Evolutionary conservation across 345 rosid genomes (phyloP).

Genomic region (Laguncularia racemosa): DNA sequence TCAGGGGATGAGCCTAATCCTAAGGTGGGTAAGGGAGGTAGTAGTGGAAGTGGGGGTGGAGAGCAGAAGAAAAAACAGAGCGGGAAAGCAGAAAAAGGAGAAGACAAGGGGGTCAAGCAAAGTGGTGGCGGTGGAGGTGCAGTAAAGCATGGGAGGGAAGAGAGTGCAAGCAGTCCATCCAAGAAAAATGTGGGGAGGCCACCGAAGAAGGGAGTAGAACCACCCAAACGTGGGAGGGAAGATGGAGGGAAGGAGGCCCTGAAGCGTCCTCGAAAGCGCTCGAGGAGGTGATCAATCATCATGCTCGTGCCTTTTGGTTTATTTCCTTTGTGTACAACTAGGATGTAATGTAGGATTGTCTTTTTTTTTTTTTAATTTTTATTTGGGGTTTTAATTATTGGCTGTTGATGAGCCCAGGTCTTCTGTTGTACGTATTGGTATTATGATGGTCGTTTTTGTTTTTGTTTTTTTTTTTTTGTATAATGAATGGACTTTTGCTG

Average conservation of each 20-base stretch:
- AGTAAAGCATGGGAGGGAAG: conserved; percentile 28
- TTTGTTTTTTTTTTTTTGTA: no score
- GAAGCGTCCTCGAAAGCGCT: conserved; percentile 45
- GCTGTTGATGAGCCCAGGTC: no score
- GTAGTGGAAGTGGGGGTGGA: conserved; percentile 13
- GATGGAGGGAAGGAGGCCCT: conserved; percentile 11
- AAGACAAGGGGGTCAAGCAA: conserved; percentile 20
- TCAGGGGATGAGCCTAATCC: conserved; percentile 1
- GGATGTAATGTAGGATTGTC: no score
- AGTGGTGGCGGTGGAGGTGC: conserved; percentile 22
- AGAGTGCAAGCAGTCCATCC: conserved; percentile 19
- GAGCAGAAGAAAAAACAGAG: conserved; percentile 37
- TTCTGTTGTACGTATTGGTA: no score
- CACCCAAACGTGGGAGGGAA: conserved; percentile 47
- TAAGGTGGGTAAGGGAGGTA: conserved; percentile 21
- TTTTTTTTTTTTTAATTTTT: no score
- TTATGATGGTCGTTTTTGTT: no score
- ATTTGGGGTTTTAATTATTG: no score
- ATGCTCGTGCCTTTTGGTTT: neutral
- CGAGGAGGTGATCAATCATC: conserved; percentile 20
- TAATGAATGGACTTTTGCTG: no score
- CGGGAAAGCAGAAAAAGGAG: conserved; percentile 19
- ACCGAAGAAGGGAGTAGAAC: conserved; percentile 27
- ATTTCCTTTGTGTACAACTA: no score
- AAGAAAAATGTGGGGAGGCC: conserved; percentile 44